A percentile compares a stretch with the other conserved stretches of the same genome.
Conservation (phyloP, 2,329 filamentous ascomycete species). For the Elsinoe perseae region DNA sequence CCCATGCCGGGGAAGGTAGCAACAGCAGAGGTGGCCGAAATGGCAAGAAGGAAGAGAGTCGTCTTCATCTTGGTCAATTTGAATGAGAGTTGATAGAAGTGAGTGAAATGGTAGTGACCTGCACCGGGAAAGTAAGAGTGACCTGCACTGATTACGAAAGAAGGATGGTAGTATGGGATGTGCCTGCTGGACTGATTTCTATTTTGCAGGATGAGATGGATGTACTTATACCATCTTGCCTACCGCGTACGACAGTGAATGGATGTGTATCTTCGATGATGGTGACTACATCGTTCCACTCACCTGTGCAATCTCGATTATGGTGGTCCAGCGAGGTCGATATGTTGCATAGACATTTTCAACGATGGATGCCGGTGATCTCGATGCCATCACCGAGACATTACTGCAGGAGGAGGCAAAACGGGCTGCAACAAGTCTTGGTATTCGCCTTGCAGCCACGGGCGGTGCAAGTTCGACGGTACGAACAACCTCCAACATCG, state of each 20-base stretch:
- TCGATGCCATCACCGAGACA: not conserved
- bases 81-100: not conserved
- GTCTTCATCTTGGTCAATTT: not conserved
- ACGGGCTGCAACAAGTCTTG: conserved; percentile 5
- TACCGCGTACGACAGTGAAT: not conserved
- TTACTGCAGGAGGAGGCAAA: not conserved
- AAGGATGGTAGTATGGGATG: not conserved
- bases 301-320: not conserved
- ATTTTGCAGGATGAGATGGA: not conserved
- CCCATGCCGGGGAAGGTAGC: not conserved
- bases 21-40: not conserved
- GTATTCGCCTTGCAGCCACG: not conserved
- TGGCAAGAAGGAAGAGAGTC: not conserved
- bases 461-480: not conserved
- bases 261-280: not conserved
- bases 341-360: not conserved
- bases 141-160: not conserved
- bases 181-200: not conserved
- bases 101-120: not conserved
- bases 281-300: not conserved
- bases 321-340: not conserved
- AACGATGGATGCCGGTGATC: not conserved
- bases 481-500: not conserved
- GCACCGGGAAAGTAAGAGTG: not conserved
- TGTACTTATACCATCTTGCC: not conserved